These are phyloP conservation scores for Cladophialophora psammophila DNA, from an alignment of 2,329 filamentous ascomycete species.

Conservation along the genomic window DNA sequence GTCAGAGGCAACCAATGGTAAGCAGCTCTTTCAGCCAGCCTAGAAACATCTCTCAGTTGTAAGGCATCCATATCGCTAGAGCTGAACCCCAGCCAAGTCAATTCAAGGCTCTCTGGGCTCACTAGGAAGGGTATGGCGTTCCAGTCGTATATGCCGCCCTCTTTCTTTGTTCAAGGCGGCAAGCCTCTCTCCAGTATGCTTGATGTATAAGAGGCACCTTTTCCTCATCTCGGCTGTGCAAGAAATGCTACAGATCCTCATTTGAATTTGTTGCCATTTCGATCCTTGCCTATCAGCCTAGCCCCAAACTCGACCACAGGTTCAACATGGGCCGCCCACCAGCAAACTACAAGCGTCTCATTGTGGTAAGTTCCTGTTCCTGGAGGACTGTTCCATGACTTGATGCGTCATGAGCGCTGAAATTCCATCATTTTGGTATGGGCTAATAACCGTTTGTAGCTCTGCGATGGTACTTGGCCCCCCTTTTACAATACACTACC, in stretches of 20 bases:
- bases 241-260: not conserved
- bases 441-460: not conserved
- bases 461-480: not conserved
- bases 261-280: not conserved
- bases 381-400: not conserved
- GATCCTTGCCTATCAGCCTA: not conserved
- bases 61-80: conserved; percentile 16
- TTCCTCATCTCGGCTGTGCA: not conserved
- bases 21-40: conserved; percentile 22
- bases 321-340: conserved; percentile 19
- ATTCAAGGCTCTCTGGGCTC: conserved; percentile 1
- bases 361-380: conserved; percentile 32
- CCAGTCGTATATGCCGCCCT: not conserved
- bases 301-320: not conserved
- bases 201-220: not conserved
- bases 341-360: conserved; percentile 42
- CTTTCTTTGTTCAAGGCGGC: not conserved
- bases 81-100: conserved; percentile 10
- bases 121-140: not conserved
- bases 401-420: not conserved
- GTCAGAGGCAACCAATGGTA: conserved; percentile 16
- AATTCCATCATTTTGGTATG: not conserved
- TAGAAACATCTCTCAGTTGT: not conserved
- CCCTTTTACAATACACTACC: not conserved
- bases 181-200: not conserved